These are phyloP conservation scores for Melanomma pulvis-pyrius DNA, from an alignment of 495 filamentous ascomycete species.

Conservation along the genomic window DNA sequence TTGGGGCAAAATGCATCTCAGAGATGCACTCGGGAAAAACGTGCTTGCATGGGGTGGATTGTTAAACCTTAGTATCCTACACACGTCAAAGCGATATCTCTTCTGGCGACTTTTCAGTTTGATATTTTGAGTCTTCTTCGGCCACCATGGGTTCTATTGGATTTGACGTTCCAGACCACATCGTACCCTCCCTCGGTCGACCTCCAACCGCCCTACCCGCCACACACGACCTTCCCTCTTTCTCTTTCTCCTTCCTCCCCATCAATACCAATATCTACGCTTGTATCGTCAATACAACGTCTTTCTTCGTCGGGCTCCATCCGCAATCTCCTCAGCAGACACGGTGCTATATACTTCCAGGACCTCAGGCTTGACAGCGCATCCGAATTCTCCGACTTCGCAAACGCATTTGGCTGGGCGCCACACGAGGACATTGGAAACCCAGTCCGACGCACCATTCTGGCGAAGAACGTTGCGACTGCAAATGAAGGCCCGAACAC, in stretches of 20 bases:
- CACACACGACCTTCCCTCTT: slow-evolving; percentile 16
- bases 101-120: neutral
- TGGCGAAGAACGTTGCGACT: slow-evolving; percentile 20
- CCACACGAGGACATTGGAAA: slow-evolving; percentile 27
- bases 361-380: slow-evolving; percentile 1
- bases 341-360: slow-evolving; percentile 24
- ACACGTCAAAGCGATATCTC: too few species aligned
- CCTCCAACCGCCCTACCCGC: slow-evolving; percentile 11
- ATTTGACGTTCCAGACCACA: neutral
- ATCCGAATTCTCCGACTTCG: slow-evolving; percentile 22
- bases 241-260: slow-evolving; percentile 5
- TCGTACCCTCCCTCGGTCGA: slow-evolving; percentile 10
- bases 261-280: neutral
- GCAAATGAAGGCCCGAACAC: slow-evolving; percentile 27
- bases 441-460: slow-evolving; percentile 13
- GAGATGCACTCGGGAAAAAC: neutral
- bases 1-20: neutral
- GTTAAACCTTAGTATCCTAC: too few species aligned
- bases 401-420: slow-evolving; percentile 17
- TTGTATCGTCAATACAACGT: slow-evolving; percentile 3
- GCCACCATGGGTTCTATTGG: neutral
- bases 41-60: neutral
- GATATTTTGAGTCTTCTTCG: neutral
- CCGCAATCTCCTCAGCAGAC: slow-evolving; percentile 6
- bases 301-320: slow-evolving; percentile 2